phyloP scores from a whole-genome alignment of 257 asterid species.

The Nicotiana paniculata region DNA sequence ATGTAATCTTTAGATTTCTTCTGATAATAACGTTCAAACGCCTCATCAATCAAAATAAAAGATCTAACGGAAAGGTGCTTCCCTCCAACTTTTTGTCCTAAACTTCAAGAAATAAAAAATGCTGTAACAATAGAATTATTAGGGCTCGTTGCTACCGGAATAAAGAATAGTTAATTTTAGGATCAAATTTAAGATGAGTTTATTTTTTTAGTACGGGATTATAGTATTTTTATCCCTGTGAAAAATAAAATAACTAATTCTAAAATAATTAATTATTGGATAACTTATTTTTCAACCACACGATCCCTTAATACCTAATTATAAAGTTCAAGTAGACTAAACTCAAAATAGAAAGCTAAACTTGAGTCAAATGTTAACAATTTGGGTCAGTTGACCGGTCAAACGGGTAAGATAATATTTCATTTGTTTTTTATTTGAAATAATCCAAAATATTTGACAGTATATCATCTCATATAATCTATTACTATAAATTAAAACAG shows the following conservation, averaged over 20 bases:
- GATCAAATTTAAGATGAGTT: too few species aligned
- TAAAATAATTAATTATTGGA: rapidly evolving
- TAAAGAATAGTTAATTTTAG: too few species aligned
- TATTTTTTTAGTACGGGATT: too few species aligned
- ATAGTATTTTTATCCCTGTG: too few species aligned
- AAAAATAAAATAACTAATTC: too few species aligned
- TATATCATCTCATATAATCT: not conserved
- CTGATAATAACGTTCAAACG: conserved; percentile 1
- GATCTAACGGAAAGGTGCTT: not conserved
- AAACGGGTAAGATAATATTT: not conserved
- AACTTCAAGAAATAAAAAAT: not conserved
- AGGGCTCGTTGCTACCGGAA: too few species aligned
- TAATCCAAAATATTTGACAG: not conserved
- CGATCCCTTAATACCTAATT: not conserved
- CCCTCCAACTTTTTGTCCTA: not conserved
- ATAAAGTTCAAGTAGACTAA: not conserved
- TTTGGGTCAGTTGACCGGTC: not conserved
- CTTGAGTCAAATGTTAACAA: not conserved
- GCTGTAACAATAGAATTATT: not conserved
- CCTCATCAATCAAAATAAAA: not conserved
- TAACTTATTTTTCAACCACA: too few species aligned
- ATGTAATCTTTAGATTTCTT: not conserved
- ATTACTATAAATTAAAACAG: not conserved
- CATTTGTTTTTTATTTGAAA: not conserved
- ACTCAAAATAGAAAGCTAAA: not conserved